Evolutionary conservation across 257 asterid species (phyloP).

Genomic region (Ajuga chamaepitys): DNA sequence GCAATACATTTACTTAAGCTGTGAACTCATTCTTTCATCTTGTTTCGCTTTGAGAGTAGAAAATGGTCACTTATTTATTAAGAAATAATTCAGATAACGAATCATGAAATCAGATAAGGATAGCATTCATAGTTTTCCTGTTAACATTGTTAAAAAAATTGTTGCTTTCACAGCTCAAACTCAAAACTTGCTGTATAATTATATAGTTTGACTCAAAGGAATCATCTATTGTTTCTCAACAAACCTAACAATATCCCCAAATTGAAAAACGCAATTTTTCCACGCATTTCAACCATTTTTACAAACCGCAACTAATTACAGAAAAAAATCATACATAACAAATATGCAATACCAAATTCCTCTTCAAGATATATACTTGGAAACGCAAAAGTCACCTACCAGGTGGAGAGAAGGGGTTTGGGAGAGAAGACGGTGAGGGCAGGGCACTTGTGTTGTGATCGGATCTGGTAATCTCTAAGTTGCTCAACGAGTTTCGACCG

Average conservation of each 20-base stretch:
- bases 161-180: too few species aligned
- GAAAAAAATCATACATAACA: background rate
- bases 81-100: background rate
- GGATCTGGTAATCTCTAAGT: slow-evolving; percentile 89
- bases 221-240: too few species aligned
- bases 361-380: too few species aligned
- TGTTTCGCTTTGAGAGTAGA: background rate
- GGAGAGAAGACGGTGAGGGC: slow-evolving; percentile 72
- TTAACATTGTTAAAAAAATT: background rate
- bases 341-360: background rate
- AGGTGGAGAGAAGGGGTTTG: slow-evolving; percentile 52
- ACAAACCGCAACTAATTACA: background rate
- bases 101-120: background rate
- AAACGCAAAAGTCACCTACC: slow-evolving; percentile 35
- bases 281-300: too few species aligned
- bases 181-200: too few species aligned
- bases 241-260: too few species aligned
- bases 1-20: background rate
- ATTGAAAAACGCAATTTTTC: too few species aligned
- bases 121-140: background rate
- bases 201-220: too few species aligned
- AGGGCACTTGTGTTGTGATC: slow-evolving; percentile 79
- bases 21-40: background rate
- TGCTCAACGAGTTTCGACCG: slow-evolving; percentile 85
- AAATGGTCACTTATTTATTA: background rate